Evolutionary conservation across 2,329 filamentous ascomycete species (phyloP).

Genomic region (Epichloe sp.): DNA sequence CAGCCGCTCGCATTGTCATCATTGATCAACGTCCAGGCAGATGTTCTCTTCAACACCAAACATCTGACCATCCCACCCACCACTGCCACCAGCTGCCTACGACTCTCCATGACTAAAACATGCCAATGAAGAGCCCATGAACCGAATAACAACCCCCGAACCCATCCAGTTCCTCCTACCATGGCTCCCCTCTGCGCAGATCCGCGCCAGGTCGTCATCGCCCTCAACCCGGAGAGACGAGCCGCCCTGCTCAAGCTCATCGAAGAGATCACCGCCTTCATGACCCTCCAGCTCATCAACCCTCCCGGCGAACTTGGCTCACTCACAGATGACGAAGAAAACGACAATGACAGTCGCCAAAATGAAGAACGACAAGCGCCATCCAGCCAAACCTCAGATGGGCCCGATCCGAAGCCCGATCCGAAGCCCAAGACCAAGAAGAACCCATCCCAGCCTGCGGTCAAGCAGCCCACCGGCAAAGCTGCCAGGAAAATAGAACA

Average conservation of each 20-base stretch:
- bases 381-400: conserved; percentile 1
- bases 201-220: conserved; percentile 41
- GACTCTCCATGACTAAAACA: background rate
- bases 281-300: conserved; percentile 37
- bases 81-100: too few species aligned
- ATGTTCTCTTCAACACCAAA: too few species aligned
- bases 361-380: background rate
- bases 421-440: conserved; percentile 3
- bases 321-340: conserved; percentile 11
- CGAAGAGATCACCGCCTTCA: conserved; percentile 37
- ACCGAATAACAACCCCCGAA: background rate
- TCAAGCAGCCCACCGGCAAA: conserved; percentile 6
- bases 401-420: background rate
- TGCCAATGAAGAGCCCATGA: background rate
- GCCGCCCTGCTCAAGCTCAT: conserved; percentile 37
- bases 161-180: conserved; percentile 3
- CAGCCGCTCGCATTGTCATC: too few species aligned
- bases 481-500: conserved; percentile 15
- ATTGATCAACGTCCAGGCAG: too few species aligned
- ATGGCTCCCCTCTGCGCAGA: conserved; percentile 44
- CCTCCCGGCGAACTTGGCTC: conserved; percentile 18
- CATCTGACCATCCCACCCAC: too few species aligned
- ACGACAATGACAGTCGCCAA: background rate
- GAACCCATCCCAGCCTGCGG: conserved; percentile 1
- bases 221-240: conserved; percentile 38